Base-by-base conservation (phyloP, 176 grass and related monocot genomes). In the Poa annua region DNA sequence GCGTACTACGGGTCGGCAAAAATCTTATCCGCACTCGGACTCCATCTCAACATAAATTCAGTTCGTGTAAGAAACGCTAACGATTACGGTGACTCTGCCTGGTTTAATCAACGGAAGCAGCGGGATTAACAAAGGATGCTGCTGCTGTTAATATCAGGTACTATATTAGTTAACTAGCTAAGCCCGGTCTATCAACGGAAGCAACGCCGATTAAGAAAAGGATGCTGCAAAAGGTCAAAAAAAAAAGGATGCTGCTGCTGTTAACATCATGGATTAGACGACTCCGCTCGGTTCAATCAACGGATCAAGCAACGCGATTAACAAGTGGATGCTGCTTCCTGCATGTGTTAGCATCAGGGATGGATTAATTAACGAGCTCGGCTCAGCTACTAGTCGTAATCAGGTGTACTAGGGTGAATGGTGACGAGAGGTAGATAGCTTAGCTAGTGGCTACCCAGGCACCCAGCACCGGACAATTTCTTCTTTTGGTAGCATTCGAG, bases 401-500 rank as follows among this genome's bases (percentile, higher is more conserved):
- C 45, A 51, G 24, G 44, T 47, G 12, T 8, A 4, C 9, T 66
- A 47, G 11, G 33, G 47, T 51, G 71, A 74, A 74, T 32, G 54
- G 6, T 42, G 85, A 29, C 14, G 41, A 83, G 41, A 83, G 62
- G 24, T 78, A 24, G 36, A 56, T 52, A 8, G 75, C 13, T 78
- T 6, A 77, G 51, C 44, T 24, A 14, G 44, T 73, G 70, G 70
- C 61, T 64, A 64, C 14, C 42, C 16, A 26, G 70, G 26, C 34
- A 64, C 14, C 42, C 16, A 26, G 39, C 16, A 51, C 64, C 63
- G 32, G 69, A 42, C 80, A 52, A 11, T 35, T 29, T 15, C 42
- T 13, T 64, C 22, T 75, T 84, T 89, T 29, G 77, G 41, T 39
- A 61, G 29, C n/a, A 50, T 76, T 57, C 42, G 19, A 61, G 53